phyloP scores from a whole-genome alignment of 192 early-diverging fungal genomes.

The Podila minutissima region DNA sequence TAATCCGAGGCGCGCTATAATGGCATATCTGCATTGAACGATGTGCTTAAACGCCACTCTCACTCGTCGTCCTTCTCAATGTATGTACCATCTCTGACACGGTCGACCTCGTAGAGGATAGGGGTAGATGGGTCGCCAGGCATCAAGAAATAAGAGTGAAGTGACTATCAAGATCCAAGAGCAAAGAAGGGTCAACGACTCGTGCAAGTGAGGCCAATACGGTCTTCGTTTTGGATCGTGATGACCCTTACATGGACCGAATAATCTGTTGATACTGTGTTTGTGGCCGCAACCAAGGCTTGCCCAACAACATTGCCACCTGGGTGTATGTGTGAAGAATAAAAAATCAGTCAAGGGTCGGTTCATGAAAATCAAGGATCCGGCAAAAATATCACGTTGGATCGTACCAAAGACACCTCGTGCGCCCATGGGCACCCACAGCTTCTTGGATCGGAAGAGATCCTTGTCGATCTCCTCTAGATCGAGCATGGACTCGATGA shows the following conservation, averaged over 20 bases:
- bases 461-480: conserved; percentile 75
- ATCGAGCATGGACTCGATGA: conserved; percentile 55
- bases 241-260: conserved; percentile 65
- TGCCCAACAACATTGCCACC: conserved; percentile 75
- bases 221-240: background rate
- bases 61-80: background rate
- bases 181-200: background rate
- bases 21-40: no score
- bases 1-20: no score
- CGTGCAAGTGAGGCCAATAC: background rate
- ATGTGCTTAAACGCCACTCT: no score
- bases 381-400: background rate
- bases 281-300: conserved; percentile 80
- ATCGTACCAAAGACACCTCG: conserved; percentile 87
- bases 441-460: conserved; percentile 74
- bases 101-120: conserved; percentile 81
- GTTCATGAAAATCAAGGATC: background rate
- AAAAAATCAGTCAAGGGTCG: background rate
- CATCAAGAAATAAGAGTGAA: conserved; percentile 91
- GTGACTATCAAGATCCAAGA: conserved; percentile 58
- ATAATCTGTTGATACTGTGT: conserved; percentile 76
- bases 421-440: conserved; percentile 85
- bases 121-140: conserved; percentile 77
- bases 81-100: conserved; percentile 72
- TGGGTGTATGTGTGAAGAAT: background rate